phyloP scores from a whole-genome alignment of 176 grass and related monocot genomes.

The Juncus inflexus region DNA sequence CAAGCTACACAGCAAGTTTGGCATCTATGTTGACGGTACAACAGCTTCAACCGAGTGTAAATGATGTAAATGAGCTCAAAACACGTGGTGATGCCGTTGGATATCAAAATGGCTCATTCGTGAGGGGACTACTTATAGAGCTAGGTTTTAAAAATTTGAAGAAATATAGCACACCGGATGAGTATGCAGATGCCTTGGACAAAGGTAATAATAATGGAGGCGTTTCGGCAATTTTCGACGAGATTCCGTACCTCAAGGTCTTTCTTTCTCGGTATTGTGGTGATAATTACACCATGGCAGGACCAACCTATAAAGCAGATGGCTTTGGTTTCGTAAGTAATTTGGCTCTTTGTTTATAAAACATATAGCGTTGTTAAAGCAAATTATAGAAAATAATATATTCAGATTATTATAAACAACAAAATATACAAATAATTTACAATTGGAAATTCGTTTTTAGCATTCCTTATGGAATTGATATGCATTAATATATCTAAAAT shows the following conservation, averaged over 20 bases:
- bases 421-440: not conserved
- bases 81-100: slow-evolving; percentile 28
- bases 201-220: slow-evolving; percentile 37
- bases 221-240: slow-evolving; percentile 58
- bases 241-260: slow-evolving; percentile 49
- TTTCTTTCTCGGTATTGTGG: slow-evolving; percentile 35
- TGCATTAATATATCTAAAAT: no score
- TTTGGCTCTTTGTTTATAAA: not conserved
- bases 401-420: no score
- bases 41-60: slow-evolving; percentile 33
- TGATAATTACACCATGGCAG: slow-evolving; percentile 37
- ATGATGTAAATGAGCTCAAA: slow-evolving; percentile 29
- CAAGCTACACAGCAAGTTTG: slow-evolving; percentile 61
- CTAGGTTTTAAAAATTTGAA: slow-evolving; percentile 34
- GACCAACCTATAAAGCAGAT: slow-evolving; percentile 40
- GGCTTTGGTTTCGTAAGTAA: slow-evolving; percentile 75
- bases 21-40: slow-evolving; percentile 54
- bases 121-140: slow-evolving; percentile 17
- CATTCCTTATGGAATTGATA: no score
- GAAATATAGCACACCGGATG: slow-evolving; percentile 25
- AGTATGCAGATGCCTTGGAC: slow-evolving; percentile 48
- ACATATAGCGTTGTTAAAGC: no score
- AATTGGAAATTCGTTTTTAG: not conserved
- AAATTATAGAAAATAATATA: no score
- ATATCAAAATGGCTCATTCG: slow-evolving; percentile 45